Evolutionary conservation across 352 stramenopile species (phyloP), one percentile per base, ranked within the genome.

Genomic region (Phytophthora macrochlamydospora): DNA sequence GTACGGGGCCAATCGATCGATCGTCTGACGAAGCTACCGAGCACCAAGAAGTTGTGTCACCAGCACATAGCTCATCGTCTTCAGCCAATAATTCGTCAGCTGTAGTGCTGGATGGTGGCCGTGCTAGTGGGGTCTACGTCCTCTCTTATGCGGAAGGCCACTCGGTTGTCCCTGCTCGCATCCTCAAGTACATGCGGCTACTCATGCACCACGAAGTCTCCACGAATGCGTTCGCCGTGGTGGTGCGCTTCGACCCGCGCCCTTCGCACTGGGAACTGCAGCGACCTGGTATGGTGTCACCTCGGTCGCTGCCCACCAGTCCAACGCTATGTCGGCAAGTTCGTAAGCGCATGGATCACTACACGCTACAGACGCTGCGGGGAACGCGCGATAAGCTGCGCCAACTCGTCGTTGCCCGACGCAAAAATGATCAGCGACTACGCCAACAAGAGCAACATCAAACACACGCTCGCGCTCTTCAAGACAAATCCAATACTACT

Each of bases 161-260:
- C 13, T 92, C 81, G 2, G 76, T 93, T 2, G 83, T 94, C 5
- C 85, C 87, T 1, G 81, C 85, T 49, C 87, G 87, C 14, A 90
- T 92, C 50, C 73, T 94, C 59, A 93, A 94, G 72, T 92, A 92
- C 72, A 93, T 94, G 85, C 81, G 84, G 54, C 65, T 94, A 57
- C 74, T 94, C 32, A 94, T 94, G 87, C 85, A 94, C 60, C 85
- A 93, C 59, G 81, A 93, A 63, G 78, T 93, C 32, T 88, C 83
- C 30, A 92, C 86, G n/a, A 93, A 93, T 52, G 85, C 86, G 4
- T 94, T 94, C 71, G 88, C 83, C 37, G 85, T 92, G 37, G 83
- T 93, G 28, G 87, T 93, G 14, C 81, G 81, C 7, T 89, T 92
- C 50, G 85, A 93, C 55, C 71, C 79, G 18, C 78, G 77, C 5